Evolutionary conservation across 2,329 filamentous ascomycete genomes (phyloP).

Genomic region (Chaetomiaceae sp.): DNA sequence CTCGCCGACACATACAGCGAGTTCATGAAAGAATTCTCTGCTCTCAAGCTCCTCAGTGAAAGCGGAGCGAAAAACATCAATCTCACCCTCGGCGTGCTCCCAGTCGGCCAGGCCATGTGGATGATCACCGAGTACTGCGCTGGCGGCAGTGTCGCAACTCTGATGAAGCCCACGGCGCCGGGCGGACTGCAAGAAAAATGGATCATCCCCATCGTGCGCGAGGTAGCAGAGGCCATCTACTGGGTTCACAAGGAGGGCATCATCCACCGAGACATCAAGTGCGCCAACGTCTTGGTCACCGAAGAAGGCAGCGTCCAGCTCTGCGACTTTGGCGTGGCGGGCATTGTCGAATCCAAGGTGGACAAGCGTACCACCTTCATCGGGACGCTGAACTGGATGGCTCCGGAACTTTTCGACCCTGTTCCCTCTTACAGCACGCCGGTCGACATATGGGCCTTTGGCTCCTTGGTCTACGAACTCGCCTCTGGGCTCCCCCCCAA

Average conservation of each 20-base stretch:
- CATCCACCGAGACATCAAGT: constrained; percentile 69
- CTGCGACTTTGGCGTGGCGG: constrained; percentile 81
- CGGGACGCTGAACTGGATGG: constrained; percentile 84
- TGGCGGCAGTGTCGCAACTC: constrained; percentile 73
- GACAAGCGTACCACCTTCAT: constrained; percentile 78
- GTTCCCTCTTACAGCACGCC: constrained; percentile 64
- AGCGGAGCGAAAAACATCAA: constrained; percentile 76
- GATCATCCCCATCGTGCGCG: constrained; percentile 63
- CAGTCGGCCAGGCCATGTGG: constrained; percentile 77
- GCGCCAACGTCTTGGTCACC: constrained; percentile 74
- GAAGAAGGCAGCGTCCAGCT: constrained; percentile 74
- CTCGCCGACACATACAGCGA: constrained; percentile 64
- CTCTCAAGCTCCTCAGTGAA: constrained; percentile 68
- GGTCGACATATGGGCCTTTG: constrained; percentile 82
- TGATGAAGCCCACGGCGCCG: constrained; percentile 58
- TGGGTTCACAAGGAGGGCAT: constrained; percentile 67
- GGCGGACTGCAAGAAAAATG: constrained; percentile 65
- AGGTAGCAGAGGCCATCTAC: constrained; percentile 60
- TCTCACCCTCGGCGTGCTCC: constrained; percentile 71
- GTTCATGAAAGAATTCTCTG: constrained; percentile 63
- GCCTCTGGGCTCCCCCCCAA: constrained; percentile 74
- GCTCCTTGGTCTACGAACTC: constrained; percentile 76
- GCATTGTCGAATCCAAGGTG: constrained; percentile 68
- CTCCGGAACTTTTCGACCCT: constrained; percentile 68
- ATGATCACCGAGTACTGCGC: constrained; percentile 84